Percentiles rank a stretch among this genome's conserved stretches.
phyloP scores from a whole-genome alignment of 1,139 yeast genomes.

The Magnusiomyces starmeri region DNA sequence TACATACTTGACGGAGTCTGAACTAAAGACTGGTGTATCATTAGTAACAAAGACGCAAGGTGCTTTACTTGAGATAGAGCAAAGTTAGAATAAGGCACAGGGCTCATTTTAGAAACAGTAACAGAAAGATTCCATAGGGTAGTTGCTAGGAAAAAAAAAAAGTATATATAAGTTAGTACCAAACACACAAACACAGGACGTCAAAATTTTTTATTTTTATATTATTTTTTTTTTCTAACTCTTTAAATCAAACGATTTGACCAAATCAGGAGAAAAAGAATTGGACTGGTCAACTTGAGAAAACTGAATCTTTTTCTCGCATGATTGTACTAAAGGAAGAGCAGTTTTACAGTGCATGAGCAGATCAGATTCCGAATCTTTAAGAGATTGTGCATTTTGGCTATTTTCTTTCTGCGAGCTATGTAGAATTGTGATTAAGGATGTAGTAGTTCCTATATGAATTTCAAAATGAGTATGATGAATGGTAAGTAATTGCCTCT shows the following conservation, averaged over 20 bases:
- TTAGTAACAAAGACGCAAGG: constrained; percentile 10
- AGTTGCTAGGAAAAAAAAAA: constrained; percentile 1
- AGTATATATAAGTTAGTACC: not conserved
- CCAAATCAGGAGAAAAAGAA: not conserved
- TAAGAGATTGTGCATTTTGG: not conserved
- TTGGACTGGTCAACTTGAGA: not conserved
- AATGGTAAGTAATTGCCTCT: not conserved
- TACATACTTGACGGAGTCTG: constrained; percentile 12
- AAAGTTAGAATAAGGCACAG: not conserved
- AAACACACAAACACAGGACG: not conserved
- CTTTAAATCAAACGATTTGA: constrained; percentile 12
- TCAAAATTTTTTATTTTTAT: not conserved
- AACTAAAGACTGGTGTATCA: constrained; percentile 14
- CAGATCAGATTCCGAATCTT: not conserved
- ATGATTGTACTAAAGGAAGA: constrained; percentile 15
- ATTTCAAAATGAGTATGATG: not conserved
- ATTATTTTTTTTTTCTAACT: constrained; percentile 2
- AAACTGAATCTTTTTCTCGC: constrained; percentile 13
- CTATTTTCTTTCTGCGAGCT: not conserved
- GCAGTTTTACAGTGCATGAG: constrained; percentile 14
- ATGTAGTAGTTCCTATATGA: not conserved
- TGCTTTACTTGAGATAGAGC: constrained; percentile 11
- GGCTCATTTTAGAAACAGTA: not conserved
- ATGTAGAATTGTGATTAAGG: not conserved
- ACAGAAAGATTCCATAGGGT: constrained; percentile 5